Base-by-base conservation (phyloP, 192 early-diverging fungal genomes). In the Gonapodya sp. region DNA sequence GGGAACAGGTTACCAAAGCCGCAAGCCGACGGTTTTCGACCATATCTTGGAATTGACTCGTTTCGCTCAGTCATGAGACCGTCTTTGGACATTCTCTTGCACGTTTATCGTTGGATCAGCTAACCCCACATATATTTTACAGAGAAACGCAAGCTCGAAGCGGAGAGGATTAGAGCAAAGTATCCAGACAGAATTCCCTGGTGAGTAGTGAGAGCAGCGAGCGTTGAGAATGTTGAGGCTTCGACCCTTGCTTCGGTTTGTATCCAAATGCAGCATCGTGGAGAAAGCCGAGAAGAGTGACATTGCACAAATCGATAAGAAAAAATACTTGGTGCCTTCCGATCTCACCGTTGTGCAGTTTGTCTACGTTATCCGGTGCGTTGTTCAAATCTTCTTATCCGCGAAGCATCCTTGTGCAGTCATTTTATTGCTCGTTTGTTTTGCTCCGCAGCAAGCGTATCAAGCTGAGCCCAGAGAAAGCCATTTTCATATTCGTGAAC, bases 401-500 rank as follows among this genome's bases (percentile, higher is more conserved):
- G 24, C 16, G 46, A 18, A 30, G 14, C 80, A 31, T 24, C 16
- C 36, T 80, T 34, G n/a, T 16, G 34, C 73, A 30, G n/a, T n/a
- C n/a, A n/a, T n/a, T n/a, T n/a, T n/a, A n/a, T n/a, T n/a, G n/a
- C n/a, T n/a, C n/a, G n/a, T n/a, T n/a, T n/a, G n/a, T n/a, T n/a
- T n/a, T n/a, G n/a, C n/a, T n/a, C n/a, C n/a, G 96, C 83, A 92
- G 96, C 79, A 98, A 98, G 87, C 92, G 96, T 79, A 98, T 98
- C 89, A 96, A 96, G 92, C 89, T 98, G 35, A 94, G 92, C 85
- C 95, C 96, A 16, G 96, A 98, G 81, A 96, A 98, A 90, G 97
- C 97, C 79, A 97, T 99, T 85, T 98, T 98, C 86, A 96, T 99
- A 83, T 99, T 99, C 91, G 97, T 99, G 80, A 97, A 98, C 88